Evolutionary conservation across 2,329 filamentous ascomycete genomes (phyloP).

Genomic region (Ophiostoma pallidulum): DNA sequence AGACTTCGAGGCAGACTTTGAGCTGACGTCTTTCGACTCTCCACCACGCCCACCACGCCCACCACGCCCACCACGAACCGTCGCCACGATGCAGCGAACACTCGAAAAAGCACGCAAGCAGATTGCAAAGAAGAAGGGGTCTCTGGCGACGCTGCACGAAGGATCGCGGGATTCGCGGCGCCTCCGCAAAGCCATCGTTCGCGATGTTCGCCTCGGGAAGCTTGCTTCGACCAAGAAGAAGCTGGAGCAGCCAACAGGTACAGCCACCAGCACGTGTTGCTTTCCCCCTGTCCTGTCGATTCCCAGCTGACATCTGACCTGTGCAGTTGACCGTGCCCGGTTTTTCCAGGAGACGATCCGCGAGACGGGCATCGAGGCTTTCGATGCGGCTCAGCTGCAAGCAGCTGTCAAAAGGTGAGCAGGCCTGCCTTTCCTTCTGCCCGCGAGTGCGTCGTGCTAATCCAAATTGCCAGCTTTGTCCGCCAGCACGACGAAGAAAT

Average conservation of each 20-base stretch:
- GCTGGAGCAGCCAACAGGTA: conserved; percentile 53
- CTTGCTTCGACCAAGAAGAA: conserved; percentile 60
- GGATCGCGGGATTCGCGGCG: conserved; percentile 80
- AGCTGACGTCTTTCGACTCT: too few relatives aligned
- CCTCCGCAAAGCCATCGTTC: conserved; percentile 65
- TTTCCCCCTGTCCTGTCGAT: neutral
- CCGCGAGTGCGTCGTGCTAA: too few relatives aligned
- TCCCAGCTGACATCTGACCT: neutral
- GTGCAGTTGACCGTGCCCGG: conserved; percentile 13
- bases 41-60: neutral
- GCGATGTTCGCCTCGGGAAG: conserved; percentile 75
- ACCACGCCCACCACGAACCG: neutral
- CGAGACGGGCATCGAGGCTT: conserved; percentile 39
- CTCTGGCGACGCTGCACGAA: conserved; percentile 68
- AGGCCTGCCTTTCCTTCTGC: too few relatives aligned
- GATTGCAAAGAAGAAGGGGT: conserved; percentile 72
- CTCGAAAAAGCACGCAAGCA: conserved; percentile 80
- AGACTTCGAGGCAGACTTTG: too few relatives aligned
- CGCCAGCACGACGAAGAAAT: conserved; percentile 65
- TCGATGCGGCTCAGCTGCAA: conserved; percentile 49
- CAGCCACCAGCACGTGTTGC: neutral
- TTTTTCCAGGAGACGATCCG: conserved; percentile 47
- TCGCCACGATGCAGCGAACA: conserved; percentile 57
- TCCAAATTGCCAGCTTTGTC: conserved; percentile 48
- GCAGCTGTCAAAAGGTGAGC: conserved; percentile 51